Conservation (phyloP, 805 yeast species). For the Saccharomyces kudriavzevii region DNA sequence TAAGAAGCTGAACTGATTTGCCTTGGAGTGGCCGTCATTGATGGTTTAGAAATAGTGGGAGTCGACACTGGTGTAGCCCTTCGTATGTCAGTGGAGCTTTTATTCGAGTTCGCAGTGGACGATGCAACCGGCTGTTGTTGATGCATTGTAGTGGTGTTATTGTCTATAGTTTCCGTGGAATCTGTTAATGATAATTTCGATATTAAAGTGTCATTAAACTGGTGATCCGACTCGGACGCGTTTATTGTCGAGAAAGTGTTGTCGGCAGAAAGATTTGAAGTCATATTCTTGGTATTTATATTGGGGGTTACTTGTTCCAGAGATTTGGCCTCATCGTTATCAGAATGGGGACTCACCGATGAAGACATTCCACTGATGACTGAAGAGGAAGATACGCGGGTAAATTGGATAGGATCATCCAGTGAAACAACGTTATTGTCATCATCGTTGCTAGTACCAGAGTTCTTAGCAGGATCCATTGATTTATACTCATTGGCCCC, state of each 20-base stretch:
- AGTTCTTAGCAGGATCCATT: slow-evolving; percentile 38
- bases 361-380: slow-evolving; percentile 20
- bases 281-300: slow-evolving; percentile 3
- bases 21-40: slow-evolving; percentile 1
- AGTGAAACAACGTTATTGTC: slow-evolving; percentile 23
- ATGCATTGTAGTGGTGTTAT: not conserved
- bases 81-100: slow-evolving; percentile 1
- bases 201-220: slow-evolving; percentile 3
- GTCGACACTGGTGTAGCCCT: slow-evolving; percentile 8
- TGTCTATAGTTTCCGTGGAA: not conserved
- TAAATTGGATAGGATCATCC: slow-evolving; percentile 36
- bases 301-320: slow-evolving; percentile 3
- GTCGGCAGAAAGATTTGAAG: slow-evolving; percentile 5
- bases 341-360: slow-evolving; percentile 7
- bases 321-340: not conserved
- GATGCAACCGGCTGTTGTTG: not conserved
- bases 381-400: slow-evolving; percentile 35
- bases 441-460: not conserved
- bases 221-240: slow-evolving; percentile 10
- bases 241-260: slow-evolving; percentile 19
- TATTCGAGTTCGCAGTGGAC: not conserved
- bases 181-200: not conserved
- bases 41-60: slow-evolving; percentile 5
- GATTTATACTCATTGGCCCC: slow-evolving; percentile 25
- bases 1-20: not conserved